Base-by-base conservation (phyloP, 2,329 filamentous ascomycete genomes). In the Penicillium crustosum region DNA sequence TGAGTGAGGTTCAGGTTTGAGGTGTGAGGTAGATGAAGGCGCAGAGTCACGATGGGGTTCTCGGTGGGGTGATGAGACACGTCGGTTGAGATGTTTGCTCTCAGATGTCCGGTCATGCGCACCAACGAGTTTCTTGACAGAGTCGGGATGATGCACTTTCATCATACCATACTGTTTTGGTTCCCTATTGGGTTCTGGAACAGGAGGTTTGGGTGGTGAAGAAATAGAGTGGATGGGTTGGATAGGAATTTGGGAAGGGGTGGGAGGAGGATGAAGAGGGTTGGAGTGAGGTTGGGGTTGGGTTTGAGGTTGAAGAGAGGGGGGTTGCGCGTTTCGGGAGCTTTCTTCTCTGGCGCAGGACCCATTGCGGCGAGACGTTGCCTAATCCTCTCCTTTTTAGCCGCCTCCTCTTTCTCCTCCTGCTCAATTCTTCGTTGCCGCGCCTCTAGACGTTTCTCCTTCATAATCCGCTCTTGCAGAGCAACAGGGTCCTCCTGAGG, bases 141-240 rank as follows among this genome's bases (percentile, higher is more conserved):
- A 74, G 57, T 84, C 82, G 29, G 83, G 77, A 64, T 82, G 81
- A 67, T 85, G 83, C 10, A 85, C 80, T 70, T 84, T 86, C 79
- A 85, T 85, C 80, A 85, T 81, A 43, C 83, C 83, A 70, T 85
- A 85, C 66, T 85, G 83, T 57, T 83, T 82, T 25, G 83, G 79
- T 60, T 82, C 82, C 33, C 82, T 82, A 54, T 79, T 82, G 15
- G 83, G 80, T 55, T 83, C 80, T 8, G 83, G 83, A 27, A 84
- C 79, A 36, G 83, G 83, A 38, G 83, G 83, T 63, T 86, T 85
- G 1, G 83, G 83, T 35, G 83, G 82, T n/a, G 81, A 82, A 33
- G 77, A 75, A 55, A 77, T 73, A 25, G 72, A 66, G n/a, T 45
- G 33, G 4, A 25, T 36, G 13, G 49, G 36, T 47, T 48, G 55